These are phyloP conservation scores for Tetracladium setigerum DNA, from an alignment of 495 filamentous ascomycete species.

Conservation along the genomic window DNA sequence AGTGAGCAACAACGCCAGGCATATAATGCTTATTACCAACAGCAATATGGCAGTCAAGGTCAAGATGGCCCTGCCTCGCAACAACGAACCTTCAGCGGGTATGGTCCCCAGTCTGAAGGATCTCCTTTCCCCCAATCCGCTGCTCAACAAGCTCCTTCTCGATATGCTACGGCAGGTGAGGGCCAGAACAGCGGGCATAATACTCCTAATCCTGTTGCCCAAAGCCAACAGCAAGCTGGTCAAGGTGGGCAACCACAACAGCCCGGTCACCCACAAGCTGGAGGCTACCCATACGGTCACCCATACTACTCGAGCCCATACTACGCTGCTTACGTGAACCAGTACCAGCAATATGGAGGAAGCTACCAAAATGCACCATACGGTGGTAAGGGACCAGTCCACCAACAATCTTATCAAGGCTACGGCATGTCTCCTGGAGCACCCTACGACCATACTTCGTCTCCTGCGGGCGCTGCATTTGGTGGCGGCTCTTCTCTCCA, in stretches of 20 bases:
- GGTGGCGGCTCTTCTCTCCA: constrained; percentile 57
- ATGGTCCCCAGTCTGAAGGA: constrained; percentile 64
- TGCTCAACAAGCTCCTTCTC: constrained; percentile 52
- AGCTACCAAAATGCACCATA: constrained; percentile 65
- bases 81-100: constrained; percentile 65
- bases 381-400: constrained; percentile 66
- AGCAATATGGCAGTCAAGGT: constrained; percentile 65
- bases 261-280: constrained; percentile 47
- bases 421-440: constrained; percentile 66
- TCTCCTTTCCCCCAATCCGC: constrained; percentile 68
- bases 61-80: constrained; percentile 68
- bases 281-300: constrained; percentile 65
- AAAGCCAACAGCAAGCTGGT: constrained; percentile 41
- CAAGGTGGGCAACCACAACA: constrained; percentile 45
- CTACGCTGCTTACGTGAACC: constrained; percentile 72
- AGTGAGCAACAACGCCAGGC: constrained; percentile 64
- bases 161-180: constrained; percentile 62
- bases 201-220: constrained; percentile 76
- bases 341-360: constrained; percentile 59
- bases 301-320: constrained; percentile 80
- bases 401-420: constrained; percentile 66
- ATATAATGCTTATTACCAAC: constrained; percentile 72
- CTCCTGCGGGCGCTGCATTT: constrained; percentile 66
- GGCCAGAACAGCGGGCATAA: constrained; percentile 78
- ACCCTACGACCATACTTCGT: constrained; percentile 72